Base-by-base conservation (phyloP, 2,329 filamentous ascomycete genomes). In the Aspergillus carbonarius region DNA sequence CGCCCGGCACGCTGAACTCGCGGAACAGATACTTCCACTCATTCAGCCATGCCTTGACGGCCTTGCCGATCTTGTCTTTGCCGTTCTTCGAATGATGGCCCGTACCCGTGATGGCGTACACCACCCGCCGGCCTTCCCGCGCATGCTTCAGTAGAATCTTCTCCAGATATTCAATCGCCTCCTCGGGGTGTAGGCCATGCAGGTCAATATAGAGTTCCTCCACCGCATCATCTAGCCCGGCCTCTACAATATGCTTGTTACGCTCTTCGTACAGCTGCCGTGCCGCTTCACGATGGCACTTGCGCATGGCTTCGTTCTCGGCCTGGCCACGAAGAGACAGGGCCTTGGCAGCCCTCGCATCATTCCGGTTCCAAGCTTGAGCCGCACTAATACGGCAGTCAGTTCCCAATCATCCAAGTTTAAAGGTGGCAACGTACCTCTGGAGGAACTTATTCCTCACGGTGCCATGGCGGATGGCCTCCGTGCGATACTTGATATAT, bases 31-130 rank as follows among this genome's bases (percentile, higher is more conserved):
- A 99, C 62, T 91, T 87, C 92, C 93, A 96, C 73, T 98, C 93
- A 71, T 93, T 96, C 56, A 99, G 80, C 78, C 96, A 98, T 65
- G 85, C 87, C 55, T 95, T 88, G 62, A 98, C 88, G 1, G 93
- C 92, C 78, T 96, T 96, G 71, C 93, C 93, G 35, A 99, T 91
- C 78, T 99, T 99, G 77, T 99, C 95, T 75, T 98, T 98, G 69
- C 95, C 93, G 72, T 97, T 97, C 81, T 98, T 98, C 74, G 91
- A 96, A 77, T 99, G 95, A 71, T 98, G 93, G 3, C 93, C 95
- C 1, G 93, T 98, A 46, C 95, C 95, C 1, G 93, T 97, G 73
- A 99, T 98, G 65, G 93, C 93, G 73, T 98, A 99, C 42, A 99
- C 85, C 2, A 93, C 90, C 20, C 87, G 84, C 5, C 81, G 77